Evolutionary conservation across 176 grass and related monocot genomes (phyloP), one percentile per base, ranked within the genome.

Genomic region (Lolium perenne): DNA sequence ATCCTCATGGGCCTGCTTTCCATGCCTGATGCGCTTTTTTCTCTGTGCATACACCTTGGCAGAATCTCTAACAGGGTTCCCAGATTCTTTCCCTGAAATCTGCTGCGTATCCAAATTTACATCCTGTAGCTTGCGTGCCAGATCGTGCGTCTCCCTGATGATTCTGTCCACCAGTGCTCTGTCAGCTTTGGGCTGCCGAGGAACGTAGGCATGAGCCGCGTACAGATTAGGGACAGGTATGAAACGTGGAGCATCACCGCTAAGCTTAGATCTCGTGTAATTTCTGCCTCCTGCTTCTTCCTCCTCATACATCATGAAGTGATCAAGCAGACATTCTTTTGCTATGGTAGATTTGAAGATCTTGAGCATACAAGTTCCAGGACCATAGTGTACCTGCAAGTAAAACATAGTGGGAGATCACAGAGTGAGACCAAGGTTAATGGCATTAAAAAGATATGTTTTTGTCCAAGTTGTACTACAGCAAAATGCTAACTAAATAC

Each of bases 281-380:
- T 85, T 80, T 68, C 64, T 83, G 55, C 67, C 77, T 38, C 77
- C 78, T 87, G 85, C 86, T 90, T 97, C 92, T 75, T 65, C 60
- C 47, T 92, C 84, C 82, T 97, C 95, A 43, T 92, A 89, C 84
- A 80, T 67, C 29, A 71, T 79, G 77, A 94, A 94, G 22, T 90
- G 82, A 84, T 94, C 89, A 53, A 97, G 84, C 50, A 97, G 62
- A 51, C 78, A 94, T 38, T 74, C 76, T 16, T 38, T 57, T 38
- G 64, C 23, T 67, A 8, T 82, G 71, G 65, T 56, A 80, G 41
- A 85, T 85, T 93, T 97, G 84, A 94, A 93, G 64, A 97, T 87
- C 77, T 93, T 84, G 22, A 97, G 90, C 88, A 97, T 89, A 83
- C n/a, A 80, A 59, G 76, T 89, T 71, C 92, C 95, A 64, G 92